Evolutionary conservation across 2,329 filamentous ascomycete genomes (phyloP), one percentile per base, ranked within the genome.

Genomic region (Tolypocladium sp.): DNA sequence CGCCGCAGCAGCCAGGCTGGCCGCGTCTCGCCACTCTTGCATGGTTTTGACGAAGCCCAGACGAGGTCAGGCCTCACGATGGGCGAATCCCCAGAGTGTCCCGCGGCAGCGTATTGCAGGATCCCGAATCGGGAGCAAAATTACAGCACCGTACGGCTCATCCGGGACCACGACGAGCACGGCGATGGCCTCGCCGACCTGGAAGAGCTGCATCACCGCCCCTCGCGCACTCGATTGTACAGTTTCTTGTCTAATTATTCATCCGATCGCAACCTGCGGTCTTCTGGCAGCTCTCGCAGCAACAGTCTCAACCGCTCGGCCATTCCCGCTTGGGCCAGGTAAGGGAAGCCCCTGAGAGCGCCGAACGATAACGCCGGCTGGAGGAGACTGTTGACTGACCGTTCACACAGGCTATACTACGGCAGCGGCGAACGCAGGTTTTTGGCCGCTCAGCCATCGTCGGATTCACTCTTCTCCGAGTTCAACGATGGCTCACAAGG

Each of bases 171-270:
- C 60, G 85, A 88, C 63, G 85, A 88, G 67, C 76, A 87, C 63
- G 84, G 84, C 4, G 85, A 88, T 65, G 83, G 83, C 2, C 74
- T 88, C 30, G 81, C 82, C 6, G 84, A 87, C 60, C 74, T 88
- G 55, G 77, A 83, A 41, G 73, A 79, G 27, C 72, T 83, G 30
- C 76, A 78, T 22, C 74, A 77, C 55, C 77, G 81, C 27, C 77
- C 82, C 13, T 87, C 84, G 0, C 77, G 82, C 46, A 76, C 76
- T 10, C 79, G 79, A 33, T 70, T 86, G n/a, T 78, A 79, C 2
- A 76, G 77, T 17, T 78, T 82, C 58, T 76, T 82, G 60, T 78
- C 77, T 40, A 77, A 72, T 62, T 74, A 76, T 55, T 71, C 76
- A 9, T 82, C 80, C 0, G 81, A 84, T 58, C 76, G 79, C 20